Evolutionary conservation across 768 basidiomycete species (phyloP).

Genomic region (Aureoboletus auriporus): DNA sequence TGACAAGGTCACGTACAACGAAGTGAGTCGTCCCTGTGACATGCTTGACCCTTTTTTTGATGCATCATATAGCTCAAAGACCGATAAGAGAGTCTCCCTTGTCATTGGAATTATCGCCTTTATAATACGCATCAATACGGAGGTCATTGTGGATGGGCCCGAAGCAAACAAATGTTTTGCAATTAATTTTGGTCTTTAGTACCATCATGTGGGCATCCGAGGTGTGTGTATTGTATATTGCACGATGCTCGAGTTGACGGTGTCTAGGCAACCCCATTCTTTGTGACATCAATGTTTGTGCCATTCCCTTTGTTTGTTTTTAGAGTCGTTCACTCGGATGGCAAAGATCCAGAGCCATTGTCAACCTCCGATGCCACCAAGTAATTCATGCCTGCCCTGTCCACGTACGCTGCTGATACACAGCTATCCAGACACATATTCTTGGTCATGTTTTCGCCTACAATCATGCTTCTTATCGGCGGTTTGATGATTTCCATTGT

Average conservation of each 20-base stretch:
- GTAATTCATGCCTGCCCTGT: conserved; percentile 37
- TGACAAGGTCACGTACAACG: conserved; percentile 86
- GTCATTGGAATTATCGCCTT: conserved; percentile 57
- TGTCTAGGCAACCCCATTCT: conserved; percentile 88
- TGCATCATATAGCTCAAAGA: conserved; percentile 80
- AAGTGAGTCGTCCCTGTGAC: conserved; percentile 33
- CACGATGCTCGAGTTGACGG: background rate
- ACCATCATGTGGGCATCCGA: conserved; percentile 98
- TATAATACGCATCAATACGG: conserved; percentile 53
- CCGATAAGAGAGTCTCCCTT: conserved; percentile 59
- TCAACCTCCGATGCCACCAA: conserved; percentile 72
- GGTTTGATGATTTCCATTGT: conserved; percentile 98
- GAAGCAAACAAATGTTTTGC: conserved; percentile 91
- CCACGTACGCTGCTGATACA: no score
- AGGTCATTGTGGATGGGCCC: conserved; percentile 48
- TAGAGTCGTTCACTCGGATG: conserved; percentile 57
- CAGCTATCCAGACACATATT: conserved; percentile 88
- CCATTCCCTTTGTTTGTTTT: conserved; percentile 84
- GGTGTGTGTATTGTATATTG: conserved; percentile 37
- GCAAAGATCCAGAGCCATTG: conserved; percentile 49
- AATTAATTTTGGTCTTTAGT: conserved; percentile 80
- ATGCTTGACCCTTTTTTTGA: background rate
- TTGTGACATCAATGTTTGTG: conserved; percentile 91
- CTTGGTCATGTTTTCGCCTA: conserved; percentile 94
- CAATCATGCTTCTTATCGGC: conserved; percentile 96